Evolutionary conservation across 305 asterid genomes (phyloP).

Genomic region (Fraxinus xanthoxyloides): DNA sequence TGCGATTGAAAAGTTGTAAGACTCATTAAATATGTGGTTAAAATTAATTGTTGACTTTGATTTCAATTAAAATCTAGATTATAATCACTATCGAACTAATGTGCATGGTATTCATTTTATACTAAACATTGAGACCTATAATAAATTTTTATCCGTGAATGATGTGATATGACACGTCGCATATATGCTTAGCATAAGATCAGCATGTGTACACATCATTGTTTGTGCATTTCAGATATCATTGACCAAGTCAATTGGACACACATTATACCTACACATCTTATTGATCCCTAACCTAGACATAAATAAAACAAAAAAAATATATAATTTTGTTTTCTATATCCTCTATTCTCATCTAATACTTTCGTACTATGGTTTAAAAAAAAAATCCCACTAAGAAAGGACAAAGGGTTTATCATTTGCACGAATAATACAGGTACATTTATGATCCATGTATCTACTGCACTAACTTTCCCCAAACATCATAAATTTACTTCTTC

Average conservation of each 20-base stretch:
- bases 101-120: too few relatives aligned
- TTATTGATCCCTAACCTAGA: not conserved
- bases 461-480: not conserved
- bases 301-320: not conserved
- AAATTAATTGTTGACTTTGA: too few relatives aligned
- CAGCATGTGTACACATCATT: not conserved
- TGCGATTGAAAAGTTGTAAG: too few relatives aligned
- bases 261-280: not conserved
- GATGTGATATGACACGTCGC: not conserved
- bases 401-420: not conserved
- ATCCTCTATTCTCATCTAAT: not conserved
- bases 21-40: too few relatives aligned
- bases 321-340: not conserved
- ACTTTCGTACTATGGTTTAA: not conserved
- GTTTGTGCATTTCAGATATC: not conserved
- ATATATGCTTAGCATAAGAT: not conserved
- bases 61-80: too few relatives aligned
- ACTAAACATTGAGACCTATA: not conserved
- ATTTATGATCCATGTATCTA: slow-evolving; percentile 16
- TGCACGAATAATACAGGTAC: slow-evolving; percentile 2
- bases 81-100: too few relatives aligned
- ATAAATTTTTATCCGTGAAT: too few relatives aligned
- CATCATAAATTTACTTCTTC: slow-evolving; percentile 12
- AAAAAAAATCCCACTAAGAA: not conserved
- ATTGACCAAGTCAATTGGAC: not conserved